Conservation (phyloP, 441 rosid genomes). For the Pelargonium australe region DNA sequence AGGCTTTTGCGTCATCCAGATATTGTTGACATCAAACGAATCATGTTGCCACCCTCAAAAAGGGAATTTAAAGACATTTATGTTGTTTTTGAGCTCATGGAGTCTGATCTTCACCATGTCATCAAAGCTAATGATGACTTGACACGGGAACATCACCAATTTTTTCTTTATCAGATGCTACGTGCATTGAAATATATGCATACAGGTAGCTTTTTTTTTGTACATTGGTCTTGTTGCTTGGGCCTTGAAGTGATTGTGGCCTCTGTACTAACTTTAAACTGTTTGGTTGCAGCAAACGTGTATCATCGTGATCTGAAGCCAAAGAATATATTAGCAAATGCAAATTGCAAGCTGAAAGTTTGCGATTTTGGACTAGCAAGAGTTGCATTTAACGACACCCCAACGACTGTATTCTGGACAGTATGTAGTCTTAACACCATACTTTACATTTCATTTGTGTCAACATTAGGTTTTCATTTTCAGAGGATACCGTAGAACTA, state of each 20-base stretch:
- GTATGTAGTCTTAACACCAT: constrained; percentile 32
- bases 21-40: constrained; percentile 87
- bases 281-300: constrained; percentile 66
- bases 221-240: no score
- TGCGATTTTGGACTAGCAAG: constrained; percentile 96
- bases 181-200: constrained; percentile 65
- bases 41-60: constrained; percentile 91
- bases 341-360: constrained; percentile 94
- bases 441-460: not conserved
- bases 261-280: constrained; percentile 21
- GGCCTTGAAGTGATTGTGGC: not conserved
- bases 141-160: constrained; percentile 88
- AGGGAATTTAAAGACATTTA: constrained; percentile 89
- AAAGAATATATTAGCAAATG: constrained; percentile 94
- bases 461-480: not conserved
- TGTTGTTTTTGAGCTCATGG: constrained; percentile 99
- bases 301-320: constrained; percentile 99
- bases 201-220: constrained; percentile 14
- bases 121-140: constrained; percentile 96
- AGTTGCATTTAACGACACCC: constrained; percentile 87
- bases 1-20: constrained; percentile 84
- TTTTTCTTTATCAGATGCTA: constrained; percentile 92
- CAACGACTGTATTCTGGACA: constrained; percentile 95
- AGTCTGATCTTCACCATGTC: constrained; percentile 97
- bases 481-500: not conserved